Percentiles rank a stretch among this genome's conserved stretches.
Conservation (phyloP, 805 yeast species). For the Kodamaea leandrae region DNA sequence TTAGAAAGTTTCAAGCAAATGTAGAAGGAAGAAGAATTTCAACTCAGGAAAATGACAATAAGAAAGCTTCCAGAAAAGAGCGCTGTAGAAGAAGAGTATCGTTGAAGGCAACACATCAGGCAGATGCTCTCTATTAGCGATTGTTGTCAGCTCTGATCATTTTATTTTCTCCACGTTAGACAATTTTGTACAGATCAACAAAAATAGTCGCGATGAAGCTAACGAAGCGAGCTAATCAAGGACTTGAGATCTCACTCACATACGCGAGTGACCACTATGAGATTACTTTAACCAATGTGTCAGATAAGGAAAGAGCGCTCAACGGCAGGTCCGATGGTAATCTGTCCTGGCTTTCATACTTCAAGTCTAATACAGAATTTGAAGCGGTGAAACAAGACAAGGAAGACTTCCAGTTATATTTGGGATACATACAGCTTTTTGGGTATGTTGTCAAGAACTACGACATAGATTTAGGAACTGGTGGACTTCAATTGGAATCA, state of each 20-base stretch:
- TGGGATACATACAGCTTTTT: constrained; percentile 39
- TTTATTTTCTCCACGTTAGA: neutral
- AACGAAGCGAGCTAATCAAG: constrained; percentile 3
- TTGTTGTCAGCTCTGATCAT: too few species aligned
- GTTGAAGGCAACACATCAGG: too few species aligned
- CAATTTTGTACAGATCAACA: too few species aligned
- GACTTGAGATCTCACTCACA: constrained; percentile 2
- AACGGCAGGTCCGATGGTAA: neutral
- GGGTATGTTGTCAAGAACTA: constrained; percentile 41
- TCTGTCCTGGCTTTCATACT: constrained; percentile 9
- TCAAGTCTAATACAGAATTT: constrained; percentile 1
- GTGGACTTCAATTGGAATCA: neutral
- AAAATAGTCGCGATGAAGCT: neutral
- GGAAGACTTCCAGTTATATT: constrained; percentile 12
- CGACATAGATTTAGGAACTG: constrained; percentile 22
- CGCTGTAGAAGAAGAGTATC: too few species aligned
- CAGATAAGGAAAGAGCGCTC: neutral
- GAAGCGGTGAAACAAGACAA: neutral
- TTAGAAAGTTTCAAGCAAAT: too few species aligned
- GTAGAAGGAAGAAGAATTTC: too few species aligned
- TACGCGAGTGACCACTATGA: constrained; percentile 1
- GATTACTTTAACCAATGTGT: constrained; percentile 3
- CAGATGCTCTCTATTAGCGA: too few species aligned
- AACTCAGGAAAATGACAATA: too few species aligned
- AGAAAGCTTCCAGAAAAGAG: too few species aligned